phyloP scores from a whole-genome alignment of 2,329 filamentous ascomycete genomes.

The Fusarium anguioides region DNA sequence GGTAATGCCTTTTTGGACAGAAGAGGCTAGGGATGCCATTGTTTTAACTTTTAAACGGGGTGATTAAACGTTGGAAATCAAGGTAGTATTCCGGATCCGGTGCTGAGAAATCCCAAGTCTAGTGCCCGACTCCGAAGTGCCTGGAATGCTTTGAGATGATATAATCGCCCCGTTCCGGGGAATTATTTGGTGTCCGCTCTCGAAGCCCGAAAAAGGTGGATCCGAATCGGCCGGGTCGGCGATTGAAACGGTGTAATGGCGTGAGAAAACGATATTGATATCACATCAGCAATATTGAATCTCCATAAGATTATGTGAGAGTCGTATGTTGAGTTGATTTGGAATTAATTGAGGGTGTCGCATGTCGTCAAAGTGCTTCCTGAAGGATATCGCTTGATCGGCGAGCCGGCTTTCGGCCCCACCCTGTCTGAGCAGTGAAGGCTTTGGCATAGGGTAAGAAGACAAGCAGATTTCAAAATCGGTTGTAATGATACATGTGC shows the following conservation, averaged over 20 bases:
- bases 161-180: not conserved
- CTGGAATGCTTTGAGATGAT: not conserved
- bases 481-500: too few relatives aligned
- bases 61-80: not conserved
- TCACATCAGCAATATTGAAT: not conserved
- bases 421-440: not conserved
- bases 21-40: not conserved
- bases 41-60: not conserved
- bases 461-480: too few relatives aligned
- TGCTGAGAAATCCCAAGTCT: not conserved
- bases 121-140: not conserved
- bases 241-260: not conserved
- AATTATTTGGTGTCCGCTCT: slow-evolving; percentile 13
- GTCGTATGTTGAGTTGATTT: not conserved
- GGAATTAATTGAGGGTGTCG: fast-evolving
- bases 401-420: not conserved
- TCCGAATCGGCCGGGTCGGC: not conserved
- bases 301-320: too few relatives aligned
- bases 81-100: not conserved
- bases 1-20: not conserved
- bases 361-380: too few relatives aligned
- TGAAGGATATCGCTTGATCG: not conserved
- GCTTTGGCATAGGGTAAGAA: not conserved
- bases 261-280: not conserved
- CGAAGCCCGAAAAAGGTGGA: slow-evolving; percentile 1